phyloP scores from a whole-genome alignment of 768 basidiomycete species.

The Boletus reticulatus region DNA sequence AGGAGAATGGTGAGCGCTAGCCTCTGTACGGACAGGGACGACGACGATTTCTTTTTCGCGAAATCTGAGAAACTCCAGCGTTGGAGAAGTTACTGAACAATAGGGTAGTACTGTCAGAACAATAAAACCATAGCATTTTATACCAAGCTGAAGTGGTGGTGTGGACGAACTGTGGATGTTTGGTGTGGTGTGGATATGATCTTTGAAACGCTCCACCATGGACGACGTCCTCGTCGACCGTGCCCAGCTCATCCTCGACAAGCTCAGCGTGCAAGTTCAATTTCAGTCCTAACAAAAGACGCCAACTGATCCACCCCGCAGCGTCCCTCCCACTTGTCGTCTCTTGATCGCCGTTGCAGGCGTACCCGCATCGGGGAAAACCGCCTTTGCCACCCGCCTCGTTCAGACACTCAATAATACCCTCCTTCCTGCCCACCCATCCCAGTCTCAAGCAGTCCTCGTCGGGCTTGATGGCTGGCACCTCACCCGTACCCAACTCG shows the following conservation, averaged over 20 bases:
- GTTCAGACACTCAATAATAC: constrained; percentile 48
- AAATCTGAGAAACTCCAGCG: background rate
- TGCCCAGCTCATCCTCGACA: constrained; percentile 36
- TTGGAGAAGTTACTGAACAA: too few relatives aligned
- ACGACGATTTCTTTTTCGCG: background rate
- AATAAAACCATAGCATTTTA: too few relatives aligned
- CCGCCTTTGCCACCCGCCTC: constrained; percentile 64
- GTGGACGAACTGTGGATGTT: too few relatives aligned
- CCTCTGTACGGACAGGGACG: background rate
- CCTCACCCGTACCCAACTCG: constrained; percentile 73
- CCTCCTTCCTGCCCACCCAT: constrained; percentile 26
- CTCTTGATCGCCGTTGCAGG: constrained; percentile 74
- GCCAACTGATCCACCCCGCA: background rate
- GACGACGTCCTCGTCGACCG: constrained; percentile 39
- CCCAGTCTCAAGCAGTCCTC: constrained; percentile 46
- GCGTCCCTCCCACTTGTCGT: constrained; percentile 32
- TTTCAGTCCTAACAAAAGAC: background rate
- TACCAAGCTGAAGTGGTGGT: too few relatives aligned
- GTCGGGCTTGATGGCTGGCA: constrained; percentile 95
- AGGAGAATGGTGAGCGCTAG: background rate
- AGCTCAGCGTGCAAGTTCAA: constrained; percentile 37
- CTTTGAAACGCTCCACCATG: constrained; percentile 16
- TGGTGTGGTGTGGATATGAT: too few relatives aligned
- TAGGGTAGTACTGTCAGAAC: too few relatives aligned
- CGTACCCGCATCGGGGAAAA: constrained; percentile 87